Base-by-base conservation (phyloP, 768 basidiomycete species). In the Boletus rubroflammeus region DNA sequence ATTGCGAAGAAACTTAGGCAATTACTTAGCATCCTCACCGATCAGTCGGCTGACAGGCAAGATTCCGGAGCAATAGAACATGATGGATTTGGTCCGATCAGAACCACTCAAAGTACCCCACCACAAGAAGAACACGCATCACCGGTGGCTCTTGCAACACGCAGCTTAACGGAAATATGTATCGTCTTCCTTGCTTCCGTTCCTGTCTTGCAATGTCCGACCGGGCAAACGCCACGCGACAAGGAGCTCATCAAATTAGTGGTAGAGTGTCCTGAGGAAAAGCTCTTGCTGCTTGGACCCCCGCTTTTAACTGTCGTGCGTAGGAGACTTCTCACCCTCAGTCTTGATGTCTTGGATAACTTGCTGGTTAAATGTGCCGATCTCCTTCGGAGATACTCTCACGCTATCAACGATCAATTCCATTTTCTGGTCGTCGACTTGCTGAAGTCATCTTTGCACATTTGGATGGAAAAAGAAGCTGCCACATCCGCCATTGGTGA, bases 151-250 rank as follows among this genome's bases (percentile, higher is more conserved):
- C 61, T 57, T 29, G 63, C 70, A 21, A 63, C 67, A 19, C 70
- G 68, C 10, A 70, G 67, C 47, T 72, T 82, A 23, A 66, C 78
- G 34, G 76, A 80, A 45, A 68, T 80, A 23, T 90, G 83, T 63
- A 65, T 88, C 36, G 64, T 77, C 17, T 81, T 89, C 60, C 74
- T 90, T 28, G 75, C 85, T 3, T 72, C 79, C 21, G 80, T 81
- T n/a, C 86, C 87, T 19, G 73, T 81, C 43, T 68, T 91, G 32
- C 85, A 84, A 55, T 82, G 83, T 13, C 64, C 76, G 6, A 78
- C 80, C 2, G 80, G 75, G 5, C 81, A 86, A 58, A 75, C 79
- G 1, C 81, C 84, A 21, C 81, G 81, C 25, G 85, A 91, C 62
- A 79, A 78, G 62, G 76, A 84, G 15, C 67, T 91, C 13, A 72